Evolutionary conservation across 1,284 basidiomycete species (phyloP), one percentile per base, ranked within the genome.

Genomic region (Apiotrichum mycotoxinovorans): DNA sequence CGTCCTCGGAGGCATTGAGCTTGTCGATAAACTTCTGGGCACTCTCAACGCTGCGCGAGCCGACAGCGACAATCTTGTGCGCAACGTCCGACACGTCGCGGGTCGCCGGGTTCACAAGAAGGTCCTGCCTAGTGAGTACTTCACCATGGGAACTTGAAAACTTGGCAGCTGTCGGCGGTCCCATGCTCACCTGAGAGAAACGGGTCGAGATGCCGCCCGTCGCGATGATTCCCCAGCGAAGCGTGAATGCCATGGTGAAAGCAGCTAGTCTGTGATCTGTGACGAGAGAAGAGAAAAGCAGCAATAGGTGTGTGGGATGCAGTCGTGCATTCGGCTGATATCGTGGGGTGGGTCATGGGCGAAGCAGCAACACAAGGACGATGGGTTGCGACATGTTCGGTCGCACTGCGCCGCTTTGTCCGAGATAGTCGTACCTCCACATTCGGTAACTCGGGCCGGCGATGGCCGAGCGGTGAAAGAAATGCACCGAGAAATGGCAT

Each of bases 1-100:
- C 66, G 20, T 59, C 62, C 3, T 63, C 66, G 17, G 51, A 26
- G 1, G 51, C 56, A 34, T 63, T 64, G 44, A 79, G 65, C 30
- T 78, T 76, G 41, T 82, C 69, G 66, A 92, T 84, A 72, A 94
- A 94, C 38, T 82, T 80, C 58, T 84, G 77, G 4, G 91, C 91
- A 44, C 84, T 87, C 25, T 82, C 80, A 18, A 84, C 76, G 44
- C 78, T 85, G 41, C 90, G 84, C 26, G 91, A 94, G 10, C 88
- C 90, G 25, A 93, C 87, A 2, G 88, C 91, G 12, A 79, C 80
- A 45, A 95, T 80, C 67, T 84, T 84, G 77, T 95, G 91, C 3
- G 80, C 73, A 11, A 95, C 82, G 71, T 95, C 92, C 27, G 80
- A 71, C 5, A 86, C 85, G 47, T 79, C 78, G 25, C 91, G 88